Evolutionary conservation across 1,284 basidiomycete species (phyloP), one percentile per base, ranked within the genome.

Genomic region (Rugosomyces carneus): DNA sequence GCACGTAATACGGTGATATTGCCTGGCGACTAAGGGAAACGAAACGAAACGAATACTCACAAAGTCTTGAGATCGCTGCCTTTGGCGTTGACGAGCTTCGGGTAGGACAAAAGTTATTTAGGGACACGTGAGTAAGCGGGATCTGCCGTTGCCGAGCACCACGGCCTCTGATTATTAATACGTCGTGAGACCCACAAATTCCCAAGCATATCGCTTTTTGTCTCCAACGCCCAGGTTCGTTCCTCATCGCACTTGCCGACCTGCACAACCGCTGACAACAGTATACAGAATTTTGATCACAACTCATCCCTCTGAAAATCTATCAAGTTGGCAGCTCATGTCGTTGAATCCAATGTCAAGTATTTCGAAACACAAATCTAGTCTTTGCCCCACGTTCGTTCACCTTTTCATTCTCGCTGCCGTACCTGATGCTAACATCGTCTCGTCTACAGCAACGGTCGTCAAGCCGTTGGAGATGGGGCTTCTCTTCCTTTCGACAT

Each of bases 401-500:
- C 60, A 58, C 29, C 60, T 60, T 23, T 60, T 58, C 46, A 54
- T 9, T 59, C 32, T 51, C 61, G 44, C 53, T 61, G n/a, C n/a
- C n/a, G n/a, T 44, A 51, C 61, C 31, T 62, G 49, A 63, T 52
- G 13, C 49, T 70, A 20, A 58, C 61, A 6, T 54, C 62, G 40
- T 52, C 44, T 47, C 20, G 42, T 53, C 23, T 62, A 9, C 64
- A 90, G 88, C 87, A 90, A 89, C 87, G 87, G 85, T 71, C 79
- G 87, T 87, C 83, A 80, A 73, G 76, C 83, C 87, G 87, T 90
- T 90, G 87, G 87, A 71, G 88, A 90, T 89, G 87, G 87, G 87
- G 87, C 87, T 71, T 67, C 65, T 73, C 73, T 76, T 72, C 75
- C 74, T 67, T 73, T 74, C 76, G 84, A 88, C 84, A 78, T 75